Base-by-base conservation (phyloP, 306 rosid genomes). In the Mimosa bimucronata region DNA sequence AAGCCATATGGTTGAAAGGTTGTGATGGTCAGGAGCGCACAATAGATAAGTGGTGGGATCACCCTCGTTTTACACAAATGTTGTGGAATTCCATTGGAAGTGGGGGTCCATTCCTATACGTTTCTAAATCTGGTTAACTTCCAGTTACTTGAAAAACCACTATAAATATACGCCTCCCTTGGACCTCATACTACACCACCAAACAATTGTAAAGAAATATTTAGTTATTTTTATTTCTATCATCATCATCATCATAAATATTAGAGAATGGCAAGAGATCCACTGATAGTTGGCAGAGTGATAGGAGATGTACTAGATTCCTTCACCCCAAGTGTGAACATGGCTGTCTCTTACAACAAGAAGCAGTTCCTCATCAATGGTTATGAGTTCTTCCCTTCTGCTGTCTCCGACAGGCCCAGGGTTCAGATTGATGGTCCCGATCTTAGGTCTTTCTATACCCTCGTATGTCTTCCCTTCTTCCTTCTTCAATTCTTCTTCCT, bases 301-400 rank as follows among this genome's bases (percentile, higher is more conserved):
- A 85, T 94, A 6, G 98, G 98, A 77, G 98, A 94, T 73, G 98
- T 94, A 50, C 86, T 92, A 75, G 94, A 92, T n/a, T 55, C 57
- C 26, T 94, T 94, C 88, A 94, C 76, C 23, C 55, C 90, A 71
- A 85, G 79, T 77, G 81, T 84, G 5, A 81, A 79, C 71, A 90
- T 94, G 91, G 21, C 53, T 50, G 88, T 92, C 40, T 66, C 86
- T 67, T 94, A 78, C 90, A 87, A 57, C 78, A 81, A 41, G 72
- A 94, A 87, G 84, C 89, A 89, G 80, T 89, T 94, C 77, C 86
- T 80, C 78, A 94, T 80, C 78, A 94, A 92, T 78, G 97, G 97
- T 14, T 87, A 85, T 45, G 98, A 94, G 82, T 60, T 91, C 87
- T 84, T 85, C 70, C 98, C 98, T 82, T 88, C 94, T 34, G 76